phyloP scores from a whole-genome alignment of 2,329 filamentous ascomycete genomes.

The Helotiales sp. region DNA sequence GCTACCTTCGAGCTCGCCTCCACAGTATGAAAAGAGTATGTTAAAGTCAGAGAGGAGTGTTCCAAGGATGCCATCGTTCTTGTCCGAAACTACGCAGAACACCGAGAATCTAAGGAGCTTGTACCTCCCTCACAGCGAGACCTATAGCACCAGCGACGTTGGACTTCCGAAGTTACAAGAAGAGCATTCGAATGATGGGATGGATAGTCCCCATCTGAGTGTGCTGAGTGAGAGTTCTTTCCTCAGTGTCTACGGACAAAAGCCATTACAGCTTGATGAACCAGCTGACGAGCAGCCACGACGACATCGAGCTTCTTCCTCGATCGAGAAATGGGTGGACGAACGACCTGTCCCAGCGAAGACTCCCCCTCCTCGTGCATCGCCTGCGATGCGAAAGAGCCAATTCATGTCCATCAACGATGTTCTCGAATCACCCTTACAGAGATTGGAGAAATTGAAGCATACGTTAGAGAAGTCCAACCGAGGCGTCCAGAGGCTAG shows the following conservation, averaged over 20 bases:
- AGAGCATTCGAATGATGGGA: slow-evolving; percentile 34
- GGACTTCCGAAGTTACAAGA: slow-evolving; percentile 51
- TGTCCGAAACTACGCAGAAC: slow-evolving; percentile 59
- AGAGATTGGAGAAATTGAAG: slow-evolving; percentile 48
- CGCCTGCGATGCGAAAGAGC: slow-evolving; percentile 19
- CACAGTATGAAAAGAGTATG: slow-evolving; percentile 14
- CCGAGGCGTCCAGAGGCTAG: slow-evolving; percentile 16
- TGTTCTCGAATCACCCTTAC: slow-evolving; percentile 51
- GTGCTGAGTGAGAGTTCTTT: slow-evolving; percentile 69
- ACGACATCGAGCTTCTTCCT: slow-evolving; percentile 23
- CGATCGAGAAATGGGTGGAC: slow-evolving; percentile 36
- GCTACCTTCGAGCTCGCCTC: slow-evolving; percentile 29
- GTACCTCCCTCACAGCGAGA: slow-evolving; percentile 44
- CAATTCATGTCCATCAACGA: slow-evolving; percentile 49
- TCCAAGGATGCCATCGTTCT: slow-evolving; percentile 62
- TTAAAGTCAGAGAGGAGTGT: slow-evolving; percentile 33
- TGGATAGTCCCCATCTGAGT: slow-evolving; percentile 61
- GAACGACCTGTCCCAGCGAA: slow-evolving; percentile 23
- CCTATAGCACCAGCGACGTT: slow-evolving; percentile 46
- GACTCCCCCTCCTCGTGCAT: slow-evolving; percentile 15
- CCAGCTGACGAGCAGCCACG: slow-evolving; percentile 16
- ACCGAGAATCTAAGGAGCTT: slow-evolving; percentile 62
- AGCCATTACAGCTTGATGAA: slow-evolving; percentile 26
- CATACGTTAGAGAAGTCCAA: slow-evolving; percentile 30
- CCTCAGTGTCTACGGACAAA: slow-evolving; percentile 60